These are phyloP conservation scores for Coniophora puteana DNA, from an alignment of 1,284 basidiomycete species.

Conservation along the genomic window DNA sequence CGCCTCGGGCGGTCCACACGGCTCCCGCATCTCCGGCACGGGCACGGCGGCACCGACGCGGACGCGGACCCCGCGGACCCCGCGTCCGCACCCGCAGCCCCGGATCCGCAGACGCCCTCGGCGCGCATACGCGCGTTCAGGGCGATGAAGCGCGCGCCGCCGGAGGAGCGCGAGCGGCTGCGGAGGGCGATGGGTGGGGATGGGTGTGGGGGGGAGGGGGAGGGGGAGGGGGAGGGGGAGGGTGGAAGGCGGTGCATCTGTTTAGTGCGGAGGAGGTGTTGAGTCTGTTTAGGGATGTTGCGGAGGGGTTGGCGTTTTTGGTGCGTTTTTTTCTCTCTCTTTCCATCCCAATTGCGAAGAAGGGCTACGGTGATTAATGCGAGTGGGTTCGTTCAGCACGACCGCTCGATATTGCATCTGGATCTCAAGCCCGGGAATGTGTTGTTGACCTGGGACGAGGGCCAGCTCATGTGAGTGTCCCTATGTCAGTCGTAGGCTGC, in stretches of 20 bases:
- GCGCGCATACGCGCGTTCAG: constrained; percentile 75
- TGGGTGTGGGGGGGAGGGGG: constrained; percentile 22
- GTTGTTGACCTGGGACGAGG: constrained; percentile 88
- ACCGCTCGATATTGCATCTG: constrained; percentile 83
- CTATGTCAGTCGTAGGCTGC: not conserved
- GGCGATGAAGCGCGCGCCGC: constrained; percentile 57
- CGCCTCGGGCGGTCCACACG: constrained; percentile 56
- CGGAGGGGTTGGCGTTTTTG: constrained; percentile 76
- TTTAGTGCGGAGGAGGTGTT: constrained; percentile 79
- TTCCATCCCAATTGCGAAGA: not conserved
- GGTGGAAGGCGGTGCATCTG: constrained; percentile 72
- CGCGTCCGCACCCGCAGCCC: constrained; percentile 19
- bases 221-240: constrained; percentile 19
- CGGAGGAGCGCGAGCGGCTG: constrained; percentile 61
- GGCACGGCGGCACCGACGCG: constrained; percentile 22
- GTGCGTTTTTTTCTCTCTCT: constrained; percentile 42
- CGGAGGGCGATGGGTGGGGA: constrained; percentile 41
- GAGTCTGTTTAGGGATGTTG: constrained; percentile 75
- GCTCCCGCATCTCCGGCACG: constrained; percentile 46
- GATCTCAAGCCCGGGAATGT: constrained; percentile 95
- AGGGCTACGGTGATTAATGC: constrained; percentile 7
- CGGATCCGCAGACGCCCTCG: constrained; percentile 51
- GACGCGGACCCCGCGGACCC: no score
- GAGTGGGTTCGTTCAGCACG: no score
- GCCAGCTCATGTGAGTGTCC: constrained; percentile 63